Conservation (phyloP, 2,329 filamentous ascomycete genomes). For the Aureobasidium sp. region DNA sequence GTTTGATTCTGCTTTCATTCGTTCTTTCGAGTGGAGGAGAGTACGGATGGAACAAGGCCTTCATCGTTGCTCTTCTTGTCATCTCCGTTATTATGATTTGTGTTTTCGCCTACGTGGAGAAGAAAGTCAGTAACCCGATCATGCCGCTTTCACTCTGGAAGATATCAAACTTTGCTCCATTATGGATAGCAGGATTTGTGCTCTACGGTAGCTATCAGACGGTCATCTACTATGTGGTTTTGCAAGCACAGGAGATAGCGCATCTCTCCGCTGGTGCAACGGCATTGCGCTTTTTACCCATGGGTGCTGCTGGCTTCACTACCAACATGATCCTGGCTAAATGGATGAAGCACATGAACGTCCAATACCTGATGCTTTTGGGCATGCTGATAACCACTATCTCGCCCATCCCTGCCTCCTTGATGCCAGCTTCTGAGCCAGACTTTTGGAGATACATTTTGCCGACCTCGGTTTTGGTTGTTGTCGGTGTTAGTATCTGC, state of each 20-base stretch:
- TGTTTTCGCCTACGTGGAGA: conserved; percentile 33
- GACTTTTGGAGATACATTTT: conserved; percentile 32
- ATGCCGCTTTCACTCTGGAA: conserved; percentile 41
- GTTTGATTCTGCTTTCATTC: conserved; percentile 37
- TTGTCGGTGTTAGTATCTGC: conserved; percentile 32
- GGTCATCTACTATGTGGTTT: conserved; percentile 35
- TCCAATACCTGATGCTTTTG: conserved; percentile 28
- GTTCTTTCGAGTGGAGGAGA: conserved; percentile 37
- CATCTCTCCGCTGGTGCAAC: conserved; percentile 31
- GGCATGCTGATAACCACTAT: conserved; percentile 30
- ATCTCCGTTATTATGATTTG: conserved; percentile 31
- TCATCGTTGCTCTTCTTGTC: conserved; percentile 36
- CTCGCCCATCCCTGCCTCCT: conserved; percentile 28
- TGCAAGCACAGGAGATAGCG: conserved; percentile 34
- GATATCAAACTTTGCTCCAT: conserved; percentile 36
- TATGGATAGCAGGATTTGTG: conserved; percentile 38
- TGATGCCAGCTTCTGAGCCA: conserved; percentile 18
- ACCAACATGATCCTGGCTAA: conserved; percentile 20
- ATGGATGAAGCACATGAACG: conserved; percentile 32
- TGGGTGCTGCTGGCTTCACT: conserved; percentile 29
- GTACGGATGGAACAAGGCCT: conserved; percentile 39
- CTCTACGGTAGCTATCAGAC: conserved; percentile 37
- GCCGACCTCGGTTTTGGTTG: conserved; percentile 31
- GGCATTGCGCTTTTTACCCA: conserved; percentile 33
- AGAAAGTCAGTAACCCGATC: conserved; percentile 36